Base-by-base conservation (phyloP, 2,329 filamentous ascomycete genomes). In the Fusarium stilboides region DNA sequence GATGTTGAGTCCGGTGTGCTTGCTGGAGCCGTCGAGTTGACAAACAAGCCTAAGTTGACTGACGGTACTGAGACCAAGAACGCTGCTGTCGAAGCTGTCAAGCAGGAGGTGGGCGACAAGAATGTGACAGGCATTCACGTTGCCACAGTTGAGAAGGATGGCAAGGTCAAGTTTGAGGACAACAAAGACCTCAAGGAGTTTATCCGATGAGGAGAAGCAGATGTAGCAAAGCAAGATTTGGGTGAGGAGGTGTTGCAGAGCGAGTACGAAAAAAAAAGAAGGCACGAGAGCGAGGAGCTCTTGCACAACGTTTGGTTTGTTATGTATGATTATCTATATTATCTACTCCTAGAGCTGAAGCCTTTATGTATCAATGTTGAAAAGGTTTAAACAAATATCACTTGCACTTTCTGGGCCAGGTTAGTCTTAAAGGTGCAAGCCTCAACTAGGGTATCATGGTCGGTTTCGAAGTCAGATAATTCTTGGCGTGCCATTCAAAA, bases 1-100 rank as follows among this genome's bases (percentile, higher is more conserved):
- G 91, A 94, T 76, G 85, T 90, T 8, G 92, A 94, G 33, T 88
- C 93, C 0, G 95, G 94, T 1, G 85, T 86, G 2, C 86, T 92
- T 1, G 83, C 88, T 4, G 83, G 88, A 36, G 89, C 89, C 3
- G 79, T 91, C 12, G 86, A 85, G 69, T 70, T 81, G 45, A 80
- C 79, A 9, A 78, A 74, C 7, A 81, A 80, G 67, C 82, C 81
- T 17, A 69, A 67, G 63, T 45, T 73, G 52, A 61, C 68, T 7
- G 69, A 62, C 12, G 68, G 59, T 13, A 20, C 46, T n/a, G 50
- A 61, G 40, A 34, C 60, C 20, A 65, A 68, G 17, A 80, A 81
- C 64, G 57, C 70, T 8, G 65, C 31, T 50, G 52, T 52, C 36
- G 52, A 71, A 33, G 36, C 50, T 15, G 52, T 43, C 14, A 60